Base-by-base conservation (phyloP, 2,329 filamentous ascomycete genomes). In the Botrytis medusae region DNA sequence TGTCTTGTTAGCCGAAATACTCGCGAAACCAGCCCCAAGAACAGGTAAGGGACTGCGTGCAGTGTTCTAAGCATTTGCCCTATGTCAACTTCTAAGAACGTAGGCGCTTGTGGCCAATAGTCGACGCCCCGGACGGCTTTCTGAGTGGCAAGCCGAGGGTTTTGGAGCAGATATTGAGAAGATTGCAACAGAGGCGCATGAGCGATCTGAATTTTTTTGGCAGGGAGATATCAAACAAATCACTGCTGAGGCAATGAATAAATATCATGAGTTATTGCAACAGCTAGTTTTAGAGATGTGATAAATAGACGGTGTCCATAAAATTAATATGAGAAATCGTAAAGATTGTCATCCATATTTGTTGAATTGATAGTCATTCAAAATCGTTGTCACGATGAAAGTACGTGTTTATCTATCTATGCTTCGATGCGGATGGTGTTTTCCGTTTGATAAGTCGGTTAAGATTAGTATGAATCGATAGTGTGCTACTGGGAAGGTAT, bases 61-160 rank as follows among this genome's bases (percentile, higher is more conserved):
- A 0, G 87, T 81, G 0, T 87, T 89, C 34, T 79, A 80, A 22
- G 82, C 82, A 0, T 89, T 85, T 59, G 85, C 88, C 73, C 79
- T 77, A 25, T 79, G 84, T 2, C 81, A 87, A 1, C 79, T 85
- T 20, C 37, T 60, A 3, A 64, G 76, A 29, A 73, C 63, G 0
- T 74, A 77, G 57, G 54, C 72, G 16, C 20, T 73, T 7, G 69
- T 77, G 16, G 68, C 67, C 2, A 48, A 44, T 25, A 75, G 75
- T 67, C 59, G 64, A 46, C 44, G 70, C 44, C 29, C 54, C 40
- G 63, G 84, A 29, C 84, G 85, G 75, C 80, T 86, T 74, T 83
- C 83, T 80, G 83, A 40, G 79, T 83, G 67, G 76, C 79, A 20
- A 75, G 81, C 32, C 81, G 78, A 0, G 78, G 82, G 83, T 32